Evolutionary conservation across 179 eudicot genomes (phyloP), one percentile per base, ranked within the genome.

Genomic region (Silene coronaria): DNA sequence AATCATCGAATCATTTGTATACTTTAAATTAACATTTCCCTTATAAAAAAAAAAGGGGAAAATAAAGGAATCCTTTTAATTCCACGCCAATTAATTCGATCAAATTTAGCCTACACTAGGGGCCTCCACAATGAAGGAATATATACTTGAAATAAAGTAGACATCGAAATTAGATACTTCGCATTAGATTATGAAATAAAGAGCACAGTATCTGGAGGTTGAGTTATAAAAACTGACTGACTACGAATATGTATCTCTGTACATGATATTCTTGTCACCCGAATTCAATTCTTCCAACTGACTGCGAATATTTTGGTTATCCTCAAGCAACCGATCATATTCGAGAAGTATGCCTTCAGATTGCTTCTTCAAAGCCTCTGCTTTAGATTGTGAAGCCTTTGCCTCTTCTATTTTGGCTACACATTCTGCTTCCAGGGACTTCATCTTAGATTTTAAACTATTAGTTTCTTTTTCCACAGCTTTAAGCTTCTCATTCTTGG

Each of bases 301-400:
- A 76, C 76, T 72, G 23, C 72, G 79, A 61, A 88, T 85, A 55
- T 58, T 76, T 78, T 88, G 84, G 78, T 88, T 88, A 66, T 88
- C 87, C 71, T 86, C 86, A 0, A 86, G 84, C 80, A 82, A 45
- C 16, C 84, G 81, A 59, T 86, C 87, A 79, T 86, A 86, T 69
- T 86, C 86, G 23, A 79, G 72, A 11, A 82, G 81, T 17, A 86
- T 64, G 57, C 80, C 85, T 65, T 88, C 87, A 19, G 84, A 80
- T 76, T 88, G 87, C 86, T 81, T 84, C 64, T 78, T 81, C 59
- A 88, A 59, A 51, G 87, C 87, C 23, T 70, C 83, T 38, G 79
- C 82, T 26, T 75, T 79, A 17, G 84, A 76, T 70, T 84, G 77
- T 65, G 86, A 83, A 5, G 82, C 66, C 26, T 84, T 76, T 1